phyloP scores from a whole-genome alignment of 1,139 yeast species.

The Saccharomyces hybrid region DNA sequence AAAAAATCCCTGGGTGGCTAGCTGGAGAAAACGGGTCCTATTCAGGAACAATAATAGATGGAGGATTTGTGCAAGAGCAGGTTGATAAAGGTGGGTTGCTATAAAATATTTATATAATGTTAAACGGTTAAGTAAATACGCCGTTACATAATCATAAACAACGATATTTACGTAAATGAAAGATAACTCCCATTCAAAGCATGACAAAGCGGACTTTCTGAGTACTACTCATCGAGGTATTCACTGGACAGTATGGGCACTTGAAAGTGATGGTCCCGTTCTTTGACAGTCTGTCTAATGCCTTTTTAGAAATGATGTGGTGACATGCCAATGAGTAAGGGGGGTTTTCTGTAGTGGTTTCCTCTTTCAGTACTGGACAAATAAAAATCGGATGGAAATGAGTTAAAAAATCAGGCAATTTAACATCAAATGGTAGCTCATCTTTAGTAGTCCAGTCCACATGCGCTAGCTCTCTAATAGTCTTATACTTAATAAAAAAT shows the following conservation, averaged over 20 bases:
- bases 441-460: conserved; percentile 51
- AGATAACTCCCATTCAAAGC: conserved; percentile 11
- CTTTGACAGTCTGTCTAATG: conserved; percentile 38
- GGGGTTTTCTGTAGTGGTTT: conserved; percentile 53
- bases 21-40: conserved; percentile 65
- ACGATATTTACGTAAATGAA: too few relatives aligned
- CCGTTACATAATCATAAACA: too few relatives aligned
- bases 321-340: conserved; percentile 60
- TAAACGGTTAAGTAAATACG: too few relatives aligned
- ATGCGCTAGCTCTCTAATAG: conserved; percentile 37
- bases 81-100: conserved; percentile 2
- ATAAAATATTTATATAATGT: not conserved
- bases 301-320: conserved; percentile 50
- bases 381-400: conserved; percentile 79
- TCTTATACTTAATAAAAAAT: conserved; percentile 55
- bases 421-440: conserved; percentile 56
- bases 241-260: conserved; percentile 61
- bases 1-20: conserved; percentile 62
- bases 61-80: conserved; percentile 30
- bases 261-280: conserved; percentile 41
- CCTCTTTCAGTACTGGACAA: conserved; percentile 88
- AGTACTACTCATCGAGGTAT: conserved; percentile 28
- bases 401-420: conserved; percentile 43
- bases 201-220: conserved; percentile 26
- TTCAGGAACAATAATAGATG: conserved; percentile 44